Conservation (phyloP, 2,329 filamentous ascomycete species). For the Botrytis squamosa region DNA sequence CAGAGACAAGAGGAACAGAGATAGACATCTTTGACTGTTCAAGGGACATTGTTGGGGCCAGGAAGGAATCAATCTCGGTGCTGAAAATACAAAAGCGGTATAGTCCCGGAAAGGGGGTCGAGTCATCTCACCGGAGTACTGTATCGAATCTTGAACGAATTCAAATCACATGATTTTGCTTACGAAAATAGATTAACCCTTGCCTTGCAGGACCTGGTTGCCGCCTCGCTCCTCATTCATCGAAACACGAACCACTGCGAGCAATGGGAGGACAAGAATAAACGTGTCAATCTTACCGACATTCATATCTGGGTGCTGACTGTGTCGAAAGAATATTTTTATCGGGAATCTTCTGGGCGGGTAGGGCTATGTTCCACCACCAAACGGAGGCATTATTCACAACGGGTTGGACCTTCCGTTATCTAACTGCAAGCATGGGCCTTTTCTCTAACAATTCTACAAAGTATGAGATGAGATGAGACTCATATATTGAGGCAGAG, state of each 20-base stretch:
- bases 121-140: neutral
- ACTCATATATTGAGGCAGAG: neutral
- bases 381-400: neutral
- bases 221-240: neutral
- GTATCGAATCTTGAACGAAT: neutral
- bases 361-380: conserved; percentile 14
- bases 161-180: neutral
- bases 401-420: neutral
- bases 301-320: neutral
- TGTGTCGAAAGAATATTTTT: neutral
- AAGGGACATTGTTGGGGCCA: neutral
- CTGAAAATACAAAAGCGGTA: neutral
- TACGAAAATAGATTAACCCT: neutral
- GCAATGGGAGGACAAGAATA: neutral
- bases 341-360: neutral
- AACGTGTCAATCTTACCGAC: neutral
- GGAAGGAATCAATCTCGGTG: neutral
- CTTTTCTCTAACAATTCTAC: neutral
- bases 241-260: neutral
- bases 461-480: neutral
- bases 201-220: neutral
- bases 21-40: no score
- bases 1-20: no score
- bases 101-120: neutral
- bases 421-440: neutral